Evolutionary conservation across 1,284 basidiomycete genomes (phyloP), one percentile per base, ranked within the genome.

Genomic region (Cryptococcus sp.): DNA sequence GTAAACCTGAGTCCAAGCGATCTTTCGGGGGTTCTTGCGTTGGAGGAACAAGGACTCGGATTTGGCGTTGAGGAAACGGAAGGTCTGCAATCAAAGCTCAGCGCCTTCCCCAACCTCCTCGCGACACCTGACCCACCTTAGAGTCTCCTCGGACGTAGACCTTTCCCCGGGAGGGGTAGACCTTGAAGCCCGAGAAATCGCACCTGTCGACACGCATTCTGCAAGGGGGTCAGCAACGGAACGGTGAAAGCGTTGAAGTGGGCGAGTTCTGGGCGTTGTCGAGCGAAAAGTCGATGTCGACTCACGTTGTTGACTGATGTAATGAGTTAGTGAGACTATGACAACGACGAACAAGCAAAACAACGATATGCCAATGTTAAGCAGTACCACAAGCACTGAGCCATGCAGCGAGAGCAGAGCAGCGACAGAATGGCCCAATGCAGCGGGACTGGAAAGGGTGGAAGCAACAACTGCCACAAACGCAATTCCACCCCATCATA

Each of bases 11-110:
- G 95, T 99, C 96, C 95, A 99, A 68, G 95, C 90, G 82, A 99
- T 93, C 88, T 99, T 98, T 80, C 95, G 91, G 57, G 96, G 95
- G 86, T 99, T 99, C 85, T 99, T 99, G 84, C 95, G 91, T 82
- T 99, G 96, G 64, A 93, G 84, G 89, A 99, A 99, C 70, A 99
- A 89, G 63, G 94, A 98, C 73, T 94, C 86, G 79, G 86, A 89
- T 87, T 96, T 96, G 68, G 90, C 89, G 76, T 80, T 84, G 71
- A 87, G 83, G 81, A 94, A 94, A 79, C 92, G 91, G 88, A 95
- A 95, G 77, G 93, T 86, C 91, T 94, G 74, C 8, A 48, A 22
- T 45, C 2, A 8, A 35, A 35, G 30, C 42, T 19, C 22, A 45
- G n/a, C 5, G 5, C 42, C n/a, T 13, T n/a, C 25, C 25, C 25